Percentiles rank a stretch among this genome's conserved stretches.
phyloP scores from a whole-genome alignment of 805 yeast genomes.

The Metschnikowia lachancei region DNA sequence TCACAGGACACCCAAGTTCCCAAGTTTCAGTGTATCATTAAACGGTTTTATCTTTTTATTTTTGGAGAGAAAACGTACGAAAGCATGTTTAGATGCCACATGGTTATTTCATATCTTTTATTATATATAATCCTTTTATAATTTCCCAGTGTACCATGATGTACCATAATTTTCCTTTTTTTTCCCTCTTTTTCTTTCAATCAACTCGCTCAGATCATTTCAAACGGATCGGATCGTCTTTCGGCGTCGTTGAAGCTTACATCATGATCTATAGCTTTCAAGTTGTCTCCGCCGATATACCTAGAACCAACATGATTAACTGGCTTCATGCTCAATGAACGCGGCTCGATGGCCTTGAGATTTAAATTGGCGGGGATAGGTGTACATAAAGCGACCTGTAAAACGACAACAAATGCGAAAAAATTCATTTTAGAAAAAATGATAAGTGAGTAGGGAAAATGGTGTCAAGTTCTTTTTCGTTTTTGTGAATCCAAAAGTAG shows the following conservation, averaged over 20 bases:
- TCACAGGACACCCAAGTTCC: too few relatives aligned
- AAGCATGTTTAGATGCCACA: too few relatives aligned
- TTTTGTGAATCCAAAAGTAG: too few relatives aligned
- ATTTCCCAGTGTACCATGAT: neutral
- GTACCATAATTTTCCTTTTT: too few relatives aligned
- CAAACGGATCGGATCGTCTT: conserved; percentile 4
- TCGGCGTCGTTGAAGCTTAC: conserved; percentile 7
- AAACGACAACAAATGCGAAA: conserved; percentile 1
- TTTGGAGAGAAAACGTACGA: too few relatives aligned
- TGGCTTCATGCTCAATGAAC: conserved; percentile 15
- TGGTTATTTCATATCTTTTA: neutral
- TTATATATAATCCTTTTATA: neutral
- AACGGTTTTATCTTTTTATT: too few relatives aligned
- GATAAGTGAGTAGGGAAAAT: too few relatives aligned
- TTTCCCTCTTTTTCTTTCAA: neutral
- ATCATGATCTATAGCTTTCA: conserved; percentile 4
- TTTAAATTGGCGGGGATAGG: conserved; percentile 32
- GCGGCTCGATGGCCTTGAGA: conserved; percentile 21
- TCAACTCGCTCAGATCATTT: neutral
- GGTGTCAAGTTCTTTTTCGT: too few relatives aligned
- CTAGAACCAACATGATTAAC: neutral
- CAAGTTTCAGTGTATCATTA: too few relatives aligned
- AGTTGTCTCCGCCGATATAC: neutral
- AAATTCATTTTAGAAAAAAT: conserved; percentile 9
- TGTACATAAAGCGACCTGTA: conserved; percentile 20